phyloP scores from a whole-genome alignment of 805 yeast species.

The Starmera pachycereana region DNA sequence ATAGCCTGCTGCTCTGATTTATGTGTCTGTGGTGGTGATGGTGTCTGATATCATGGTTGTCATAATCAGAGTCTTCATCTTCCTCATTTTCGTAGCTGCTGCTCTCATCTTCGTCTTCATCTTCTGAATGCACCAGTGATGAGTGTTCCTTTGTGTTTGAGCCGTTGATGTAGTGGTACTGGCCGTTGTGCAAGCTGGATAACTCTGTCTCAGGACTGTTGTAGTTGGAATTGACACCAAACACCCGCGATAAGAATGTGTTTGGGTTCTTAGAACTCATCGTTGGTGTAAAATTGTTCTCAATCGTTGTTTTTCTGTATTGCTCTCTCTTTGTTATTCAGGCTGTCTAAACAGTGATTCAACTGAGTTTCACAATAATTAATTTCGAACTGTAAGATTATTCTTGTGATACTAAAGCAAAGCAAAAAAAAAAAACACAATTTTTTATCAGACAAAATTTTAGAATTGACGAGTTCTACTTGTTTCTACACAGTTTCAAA shows the following conservation, averaged over 20 bases:
- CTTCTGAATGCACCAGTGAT: slow-evolving; percentile 4
- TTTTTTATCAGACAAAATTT: no score
- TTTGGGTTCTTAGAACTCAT: slow-evolving; percentile 22
- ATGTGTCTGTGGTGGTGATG: no score
- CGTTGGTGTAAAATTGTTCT: not conserved
- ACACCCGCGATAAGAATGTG: slow-evolving; percentile 55
- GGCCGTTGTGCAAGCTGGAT: slow-evolving; percentile 8
- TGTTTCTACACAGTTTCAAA: no score
- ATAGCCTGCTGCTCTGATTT: no score
- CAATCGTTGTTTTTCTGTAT: slow-evolving; percentile 1
- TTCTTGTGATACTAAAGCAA: no score
- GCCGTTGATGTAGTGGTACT: not conserved
- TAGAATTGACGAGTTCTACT: no score
- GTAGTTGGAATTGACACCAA: slow-evolving; percentile 33
- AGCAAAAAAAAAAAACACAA: no score
- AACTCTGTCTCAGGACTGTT: slow-evolving; percentile 14
- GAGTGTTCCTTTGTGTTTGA: no score
- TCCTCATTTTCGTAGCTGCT: slow-evolving; percentile 9
- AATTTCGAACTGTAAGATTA: no score
- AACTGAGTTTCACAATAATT: not conserved
- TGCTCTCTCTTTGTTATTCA: no score
- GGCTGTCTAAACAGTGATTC: slow-evolving; percentile 3
- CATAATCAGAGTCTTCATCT: slow-evolving; percentile 5
- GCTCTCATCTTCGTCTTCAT: slow-evolving; percentile 2
- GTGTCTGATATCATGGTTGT: not conserved